Base-by-base conservation (phyloP, 441 rosid genomes). In the Rhodomyrtus psidioides region DNA sequence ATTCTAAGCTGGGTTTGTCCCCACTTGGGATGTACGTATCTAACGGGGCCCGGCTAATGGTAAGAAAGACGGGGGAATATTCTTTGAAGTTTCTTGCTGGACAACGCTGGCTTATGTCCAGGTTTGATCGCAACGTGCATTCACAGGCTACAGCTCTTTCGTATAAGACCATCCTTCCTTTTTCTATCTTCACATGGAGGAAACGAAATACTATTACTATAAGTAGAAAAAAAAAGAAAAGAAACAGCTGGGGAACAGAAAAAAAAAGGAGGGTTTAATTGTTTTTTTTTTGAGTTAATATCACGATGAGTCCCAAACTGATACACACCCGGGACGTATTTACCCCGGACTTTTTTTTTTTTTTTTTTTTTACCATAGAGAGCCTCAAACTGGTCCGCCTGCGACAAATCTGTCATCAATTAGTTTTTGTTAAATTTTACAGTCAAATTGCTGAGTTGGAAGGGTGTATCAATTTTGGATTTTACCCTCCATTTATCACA, bases 1-100 rank as follows among this genome's bases (percentile, higher is more conserved):
- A 34, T 70, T 70, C 79, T 70, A 21, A 70, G 51, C 5, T 34
- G 49, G 79, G 79, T 12, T 6, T 70, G 79, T 70, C 79, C 79
- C 79, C 79, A 19, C 79, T 14, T 5, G 60, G 60, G 53, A 3
- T 26, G 28, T 57, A 3, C 12, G 28, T 57, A 5, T 57, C 28
- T 2, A 12, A 12, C 7, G 1, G 62, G 62, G 59, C n/a, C 4
- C 1, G 34, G 34, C 34, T 34, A 34, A 9, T 24, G 59, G n/a
- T 24, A 10, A 24, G 59, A 56, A 56, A 56, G 24, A 2, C 5
- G 12, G 27, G 19, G 65, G 86, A 86, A 86, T 82, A 86, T 86
- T 86, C 84, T 70, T 21, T 74, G 2, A 6, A 26, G 65, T 86
- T 82, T 15, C 85, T 86, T 86, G 87, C 27, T 65, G 81, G 84